Base-by-base conservation (phyloP, 2,329 filamentous ascomycete genomes). In the Fusarium bactridioides region DNA sequence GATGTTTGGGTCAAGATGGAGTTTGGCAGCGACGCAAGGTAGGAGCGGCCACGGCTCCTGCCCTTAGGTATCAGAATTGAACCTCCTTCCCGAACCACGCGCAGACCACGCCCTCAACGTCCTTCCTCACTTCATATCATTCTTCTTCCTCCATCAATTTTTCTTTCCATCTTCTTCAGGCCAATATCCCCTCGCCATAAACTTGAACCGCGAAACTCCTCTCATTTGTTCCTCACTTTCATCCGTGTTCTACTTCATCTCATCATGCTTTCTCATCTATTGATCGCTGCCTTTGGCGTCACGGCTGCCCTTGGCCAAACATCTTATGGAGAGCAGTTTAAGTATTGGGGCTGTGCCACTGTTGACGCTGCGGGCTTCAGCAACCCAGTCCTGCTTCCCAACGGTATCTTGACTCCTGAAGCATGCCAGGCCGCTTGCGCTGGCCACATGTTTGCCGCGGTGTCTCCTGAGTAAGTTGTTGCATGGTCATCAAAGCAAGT, bases 381-480 rank as follows among this genome's bases (percentile, higher is more conserved):
- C 18, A 61, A 51, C 15, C 60, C 64, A 9, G 45, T 73, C n/a
- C 51, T 47, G 1, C 60, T 77, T 43, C 62, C 68, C 23, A 41
- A 54, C n/a, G 67, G 70, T 7, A 43, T 67, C n/a, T 54, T 77
- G 57, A 73, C 55, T 40, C 75, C 76, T 25, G 67, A 68, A 43
- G 50, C 60, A 19, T 77, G 72, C 56, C 67, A 74, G 41, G 37
- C 64, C 57, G 63, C 57, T 70, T 72, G 75, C 53, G 38, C 68
- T 61, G 61, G 63, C 19, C 64, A 75, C 54, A 72, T 65, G 58
- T 70, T 77, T 44, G 75, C 74, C 16, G 67, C 73, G 31, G 65
- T 74, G 2, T 79, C 80, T 50, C 80, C 80, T 16, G 74, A 78
- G 81, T 83, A 55, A 43, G 80, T 67, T 12, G 0, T 10, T 31